Evolutionary conservation across 805 yeast genomes (phyloP).

Genomic region (Teunomyces barrocoloradensis): DNA sequence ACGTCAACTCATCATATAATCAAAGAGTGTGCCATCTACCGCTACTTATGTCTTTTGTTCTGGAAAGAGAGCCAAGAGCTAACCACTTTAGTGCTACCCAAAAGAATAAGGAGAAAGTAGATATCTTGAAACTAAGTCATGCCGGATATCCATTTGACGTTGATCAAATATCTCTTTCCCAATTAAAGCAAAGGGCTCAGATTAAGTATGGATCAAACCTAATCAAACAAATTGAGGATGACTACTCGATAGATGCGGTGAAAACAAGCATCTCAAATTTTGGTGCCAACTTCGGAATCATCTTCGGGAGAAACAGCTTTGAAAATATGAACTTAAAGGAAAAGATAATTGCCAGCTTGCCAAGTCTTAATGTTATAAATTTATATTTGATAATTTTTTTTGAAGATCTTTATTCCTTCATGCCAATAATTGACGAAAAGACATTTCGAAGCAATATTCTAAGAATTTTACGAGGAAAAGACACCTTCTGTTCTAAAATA

Average conservation of each 20-base stretch:
- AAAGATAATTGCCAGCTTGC: not conserved
- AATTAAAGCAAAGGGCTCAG: not conserved
- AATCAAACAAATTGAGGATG: constrained; percentile 4
- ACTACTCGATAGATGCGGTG: not conserved
- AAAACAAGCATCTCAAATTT: constrained; percentile 6
- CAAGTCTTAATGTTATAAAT: not conserved
- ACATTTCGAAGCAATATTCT: constrained; percentile 4
- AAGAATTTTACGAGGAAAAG: not conserved
- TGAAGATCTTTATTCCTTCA: not conserved
- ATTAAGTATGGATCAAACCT: constrained; percentile 1
- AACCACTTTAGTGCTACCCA: constrained; percentile 12
- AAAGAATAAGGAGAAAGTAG: constrained; percentile 9
- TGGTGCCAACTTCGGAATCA: constrained; percentile 8
- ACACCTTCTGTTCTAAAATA: not conserved
- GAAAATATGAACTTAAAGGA: not conserved
- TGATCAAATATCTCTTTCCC: constrained; percentile 4
- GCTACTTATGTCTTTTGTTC: constrained; percentile 12
- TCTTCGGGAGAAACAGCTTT: constrained; percentile 5
- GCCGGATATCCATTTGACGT: not conserved
- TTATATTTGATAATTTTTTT: not conserved
- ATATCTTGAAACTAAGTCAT: constrained; percentile 1
- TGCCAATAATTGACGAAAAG: not conserved
- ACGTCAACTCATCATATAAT: not conserved
- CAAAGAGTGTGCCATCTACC: constrained; percentile 7
- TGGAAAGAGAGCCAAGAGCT: constrained; percentile 19